These are phyloP conservation scores for Penicillium cosmopolitanum DNA, from an alignment of 495 filamentous ascomycete genomes.

Conservation along the genomic window DNA sequence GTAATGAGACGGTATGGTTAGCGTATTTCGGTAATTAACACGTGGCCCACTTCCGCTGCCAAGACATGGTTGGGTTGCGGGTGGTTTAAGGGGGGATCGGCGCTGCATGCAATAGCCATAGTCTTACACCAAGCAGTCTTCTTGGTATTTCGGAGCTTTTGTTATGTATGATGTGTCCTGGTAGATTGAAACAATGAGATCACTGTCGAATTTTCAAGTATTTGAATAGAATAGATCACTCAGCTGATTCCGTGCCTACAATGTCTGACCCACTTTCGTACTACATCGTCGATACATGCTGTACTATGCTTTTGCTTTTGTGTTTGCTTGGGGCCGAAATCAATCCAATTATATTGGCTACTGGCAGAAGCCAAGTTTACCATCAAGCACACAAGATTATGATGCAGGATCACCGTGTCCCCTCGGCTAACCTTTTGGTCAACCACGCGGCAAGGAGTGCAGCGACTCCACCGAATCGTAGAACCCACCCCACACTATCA, in stretches of 20 bases:
- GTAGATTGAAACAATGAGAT: not conserved
- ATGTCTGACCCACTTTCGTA: slow-evolving; percentile 17
- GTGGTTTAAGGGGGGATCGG: slow-evolving; percentile 6
- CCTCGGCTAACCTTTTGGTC: slow-evolving; percentile 49
- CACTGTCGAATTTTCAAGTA: not conserved
- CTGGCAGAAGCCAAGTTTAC: not conserved
- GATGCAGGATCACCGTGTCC: slow-evolving; percentile 18
- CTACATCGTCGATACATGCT: slow-evolving; percentile 17
- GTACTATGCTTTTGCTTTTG: slow-evolving; percentile 4
- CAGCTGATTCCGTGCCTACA: not conserved
- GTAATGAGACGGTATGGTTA: slow-evolving; percentile 10
- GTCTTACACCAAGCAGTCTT: too few relatives aligned
- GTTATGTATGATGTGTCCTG: too few relatives aligned
- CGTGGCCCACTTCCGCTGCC: slow-evolving; percentile 20
- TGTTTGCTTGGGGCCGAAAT: not conserved
- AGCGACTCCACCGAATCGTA: slow-evolving; percentile 77
- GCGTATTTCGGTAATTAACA: slow-evolving; percentile 17
- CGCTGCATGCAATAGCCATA: not conserved
- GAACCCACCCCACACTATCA: slow-evolving; percentile 81
- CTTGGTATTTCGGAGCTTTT: too few relatives aligned
- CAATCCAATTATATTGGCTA: not conserved
- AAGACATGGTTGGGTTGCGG: slow-evolving; percentile 13
- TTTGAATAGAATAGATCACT: too few relatives aligned
- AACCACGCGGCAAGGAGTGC: slow-evolving; percentile 78
- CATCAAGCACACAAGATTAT: not conserved